These are phyloP conservation scores for Hirschfeldia incana DNA, from an alignment of 345 rosid genomes.

Conservation along the genomic window DNA sequence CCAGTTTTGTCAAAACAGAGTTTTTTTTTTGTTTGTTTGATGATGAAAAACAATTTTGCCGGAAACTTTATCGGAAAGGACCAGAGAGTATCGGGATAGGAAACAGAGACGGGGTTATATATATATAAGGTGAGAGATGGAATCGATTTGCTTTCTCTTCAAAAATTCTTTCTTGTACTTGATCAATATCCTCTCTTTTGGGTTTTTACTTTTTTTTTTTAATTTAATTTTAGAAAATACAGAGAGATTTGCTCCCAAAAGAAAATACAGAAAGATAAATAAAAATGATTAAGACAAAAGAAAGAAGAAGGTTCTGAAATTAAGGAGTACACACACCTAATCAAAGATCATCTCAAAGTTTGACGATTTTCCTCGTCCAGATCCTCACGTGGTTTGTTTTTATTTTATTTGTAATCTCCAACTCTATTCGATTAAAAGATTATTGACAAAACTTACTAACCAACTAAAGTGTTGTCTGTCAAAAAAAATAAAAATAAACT, in stretches of 20 bases:
- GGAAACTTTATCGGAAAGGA: background rate
- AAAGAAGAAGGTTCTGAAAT: constrained; percentile 27
- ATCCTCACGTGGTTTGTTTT: constrained; percentile 19
- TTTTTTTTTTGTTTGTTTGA: background rate
- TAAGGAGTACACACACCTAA: constrained; percentile 12
- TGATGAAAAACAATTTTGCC: background rate
- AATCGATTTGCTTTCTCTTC: constrained; percentile 24
- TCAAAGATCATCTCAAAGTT: constrained; percentile 30
- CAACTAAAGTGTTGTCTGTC: background rate
- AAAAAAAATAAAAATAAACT: too few relatives aligned
- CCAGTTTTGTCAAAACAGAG: background rate
- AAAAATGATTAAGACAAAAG: background rate
- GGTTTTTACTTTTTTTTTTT: background rate
- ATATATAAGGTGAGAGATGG: constrained; percentile 14
- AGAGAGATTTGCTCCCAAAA: background rate
- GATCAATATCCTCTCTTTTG: constrained; percentile 32
- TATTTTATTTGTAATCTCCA: background rate
- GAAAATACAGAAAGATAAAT: background rate
- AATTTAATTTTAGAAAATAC: constrained; percentile 4
- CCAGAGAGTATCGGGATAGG: background rate
- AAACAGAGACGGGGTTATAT: constrained; percentile 10
- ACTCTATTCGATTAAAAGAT: background rate
- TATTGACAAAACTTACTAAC: background rate
- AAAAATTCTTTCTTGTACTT: constrained; percentile 33
- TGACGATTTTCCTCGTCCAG: constrained; percentile 38